Conservation (phyloP, 2,329 filamentous ascomycete genomes). For the Hypoxylon sp. region DNA sequence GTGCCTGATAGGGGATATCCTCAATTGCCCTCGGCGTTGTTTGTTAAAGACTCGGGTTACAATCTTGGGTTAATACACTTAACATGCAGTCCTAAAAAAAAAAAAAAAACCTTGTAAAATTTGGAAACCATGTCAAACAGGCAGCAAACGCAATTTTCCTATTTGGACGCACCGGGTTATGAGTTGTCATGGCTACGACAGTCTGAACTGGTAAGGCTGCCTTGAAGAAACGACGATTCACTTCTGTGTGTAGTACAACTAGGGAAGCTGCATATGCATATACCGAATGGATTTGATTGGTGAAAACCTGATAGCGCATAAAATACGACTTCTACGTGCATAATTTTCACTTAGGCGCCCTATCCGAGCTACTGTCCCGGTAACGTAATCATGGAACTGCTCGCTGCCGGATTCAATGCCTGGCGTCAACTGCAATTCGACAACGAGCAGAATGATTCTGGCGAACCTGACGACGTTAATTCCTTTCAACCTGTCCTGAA, state of each 20-base stretch:
- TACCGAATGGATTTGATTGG: slow-evolving; percentile 29
- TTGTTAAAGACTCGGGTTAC: slow-evolving; percentile 3
- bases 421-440: slow-evolving; percentile 66
- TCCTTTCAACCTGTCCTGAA: slow-evolving; percentile 60
- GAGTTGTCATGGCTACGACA: slow-evolving; percentile 6
- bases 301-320: neutral
- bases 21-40: slow-evolving; percentile 1
- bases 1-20: neutral
- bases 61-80: neutral
- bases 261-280: slow-evolving; percentile 25
- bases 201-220: slow-evolving; percentile 8
- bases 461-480: slow-evolving; percentile 61
- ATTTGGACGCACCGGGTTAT: neutral
- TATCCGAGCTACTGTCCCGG: neutral
- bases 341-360: neutral
- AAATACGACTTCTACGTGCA: neutral
- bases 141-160: neutral
- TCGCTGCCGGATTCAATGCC: slow-evolving; percentile 70
- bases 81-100: neutral
- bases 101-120: neutral
- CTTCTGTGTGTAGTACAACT: slow-evolving; percentile 4
- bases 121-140: slow-evolving; percentile 2
- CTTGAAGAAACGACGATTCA: neutral
- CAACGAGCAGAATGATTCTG: slow-evolving; percentile 1
- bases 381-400: slow-evolving; percentile 60